Base-by-base conservation (phyloP, 441 rosid species). In the Pelargonium citronellum region DNA sequence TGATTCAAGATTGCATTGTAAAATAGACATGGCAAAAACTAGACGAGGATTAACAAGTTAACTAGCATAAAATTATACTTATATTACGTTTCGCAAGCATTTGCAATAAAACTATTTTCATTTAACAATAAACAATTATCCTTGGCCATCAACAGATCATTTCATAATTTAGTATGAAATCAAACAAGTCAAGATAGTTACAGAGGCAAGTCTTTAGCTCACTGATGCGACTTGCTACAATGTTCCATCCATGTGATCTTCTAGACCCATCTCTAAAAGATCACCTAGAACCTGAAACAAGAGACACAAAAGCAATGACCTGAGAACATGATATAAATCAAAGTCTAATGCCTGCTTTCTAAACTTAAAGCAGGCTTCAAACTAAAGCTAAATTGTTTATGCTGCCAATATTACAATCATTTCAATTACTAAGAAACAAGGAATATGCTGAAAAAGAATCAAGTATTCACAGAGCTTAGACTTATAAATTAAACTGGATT, bases 181-280 rank as follows among this genome's bases (percentile, higher is more conserved):
- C 27, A 57, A 57, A 57, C 20, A 19, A 9, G 20, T 15, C 62
- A 57, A 57, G 22, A 57, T 17, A 57, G 62, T 57, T 17, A 57
- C 12, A 57, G 24, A 17, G 7, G 10, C 62, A 19, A 17, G 62
- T 22, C 19, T 57, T 57, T 57, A 19, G 22, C 62, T 49, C 55
- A n/a, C 4, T 49, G 55, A 3, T 49, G 55, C 13, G 3, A n/a
- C 27, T 57, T 57, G 62, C 62, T 19, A 22, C 62, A 57, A 57
- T 17, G 27, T 7, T 57, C 62, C 62, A 57, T 57, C 22, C 62
- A 57, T 22, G 27, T 17, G 24, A 57, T 57, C 27, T 57, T 57
- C 62, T 57, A 57, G 62, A 57, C 20, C 62, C 62, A 57, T 57
- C 62, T 57, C 27, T 11, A 57, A 57, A 24, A 57, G 20, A 57